Percentiles rank a stretch among this genome's conserved stretches.
Evolutionary conservation across 495 filamentous ascomycete genomes (phyloP).

Genomic region (Cercophora samala): DNA sequence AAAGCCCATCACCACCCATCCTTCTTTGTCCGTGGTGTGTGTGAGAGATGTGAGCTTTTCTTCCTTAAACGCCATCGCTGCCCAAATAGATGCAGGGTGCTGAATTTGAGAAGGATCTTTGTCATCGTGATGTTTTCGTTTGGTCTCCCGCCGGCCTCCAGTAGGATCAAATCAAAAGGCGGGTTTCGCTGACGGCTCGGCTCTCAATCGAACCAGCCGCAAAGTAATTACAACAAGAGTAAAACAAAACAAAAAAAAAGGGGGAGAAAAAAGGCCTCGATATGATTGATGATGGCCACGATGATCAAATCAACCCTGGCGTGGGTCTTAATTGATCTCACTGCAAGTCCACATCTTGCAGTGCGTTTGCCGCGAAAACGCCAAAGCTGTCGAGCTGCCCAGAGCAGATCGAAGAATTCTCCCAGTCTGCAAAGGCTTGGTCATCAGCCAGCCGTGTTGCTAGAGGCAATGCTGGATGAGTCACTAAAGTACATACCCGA

Average conservation of each 20-base stretch:
- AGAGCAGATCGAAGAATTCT: slow-evolving; percentile 43
- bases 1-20: not conserved
- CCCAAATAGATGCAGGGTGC: not conserved
- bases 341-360: slow-evolving; percentile 24
- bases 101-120: not conserved
- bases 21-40: not conserved
- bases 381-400: slow-evolving; percentile 38
- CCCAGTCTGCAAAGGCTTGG: slow-evolving; percentile 38
- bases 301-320: not conserved
- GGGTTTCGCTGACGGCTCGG: not conserved
- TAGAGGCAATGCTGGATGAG: slow-evolving; percentile 39
- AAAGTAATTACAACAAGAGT: not conserved
- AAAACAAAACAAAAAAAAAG: not conserved
- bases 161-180: not conserved
- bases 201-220: not conserved
- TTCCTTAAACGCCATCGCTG: not conserved
- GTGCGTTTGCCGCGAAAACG: slow-evolving; percentile 34
- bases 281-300: no score
- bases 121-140: not conserved
- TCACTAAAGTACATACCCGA: slow-evolving; percentile 51
- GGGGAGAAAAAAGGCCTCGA: no score
- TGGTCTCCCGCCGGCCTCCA: not conserved
- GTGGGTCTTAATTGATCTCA: not conserved
- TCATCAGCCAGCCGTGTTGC: slow-evolving; percentile 41
- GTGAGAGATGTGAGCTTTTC: not conserved